A percentile compares a stretch with the other conserved stretches of the same genome.
Conservation (phyloP, 768 basidiomycete species). For the Amanita pseudoporphyria region DNA sequence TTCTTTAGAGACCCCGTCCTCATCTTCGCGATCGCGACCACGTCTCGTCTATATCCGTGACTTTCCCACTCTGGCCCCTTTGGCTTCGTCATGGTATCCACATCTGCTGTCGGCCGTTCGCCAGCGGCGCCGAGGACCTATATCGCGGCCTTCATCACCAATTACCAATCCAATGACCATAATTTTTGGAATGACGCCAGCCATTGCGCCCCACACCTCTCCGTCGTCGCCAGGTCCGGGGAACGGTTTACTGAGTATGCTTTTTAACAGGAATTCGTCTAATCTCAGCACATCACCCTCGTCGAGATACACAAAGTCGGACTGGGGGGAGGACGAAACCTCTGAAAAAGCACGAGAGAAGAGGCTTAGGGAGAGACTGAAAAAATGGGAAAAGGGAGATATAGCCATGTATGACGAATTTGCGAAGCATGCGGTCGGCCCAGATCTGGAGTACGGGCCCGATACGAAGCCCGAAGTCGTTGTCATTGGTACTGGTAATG, state of each 20-base stretch:
- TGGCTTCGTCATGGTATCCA: conserved; percentile 73
- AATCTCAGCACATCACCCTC: conserved; percentile 18
- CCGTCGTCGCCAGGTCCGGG: conserved; percentile 18
- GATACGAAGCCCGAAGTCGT: conserved; percentile 33
- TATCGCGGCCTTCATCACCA: conserved; percentile 49
- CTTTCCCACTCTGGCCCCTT: conserved; percentile 63
- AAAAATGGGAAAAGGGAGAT: conserved; percentile 66
- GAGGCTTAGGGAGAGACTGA: conserved; percentile 61
- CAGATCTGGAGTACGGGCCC: conserved; percentile 25
- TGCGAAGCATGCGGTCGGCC: conserved; percentile 36
- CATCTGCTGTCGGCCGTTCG: conserved; percentile 72
- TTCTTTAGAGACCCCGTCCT: conserved; percentile 16
- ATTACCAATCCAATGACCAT: conserved; percentile 68
- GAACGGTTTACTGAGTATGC: conserved; percentile 31
- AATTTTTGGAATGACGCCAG: conserved; percentile 80
- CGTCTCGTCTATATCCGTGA: conserved; percentile 82
- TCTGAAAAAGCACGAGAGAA: conserved; percentile 63
- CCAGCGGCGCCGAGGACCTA: conserved; percentile 57
- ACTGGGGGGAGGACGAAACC: conserved; percentile 59
- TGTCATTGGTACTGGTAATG: conserved; percentile 33
- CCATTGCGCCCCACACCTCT: conserved; percentile 43
- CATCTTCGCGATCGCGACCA: conserved; percentile 32
- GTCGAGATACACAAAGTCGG: conserved; percentile 30
- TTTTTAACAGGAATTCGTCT: conserved; percentile 33
- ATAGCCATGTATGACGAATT: conserved; percentile 50